phyloP scores from a whole-genome alignment of 495 filamentous ascomycete species.

The Neurospora sp. region DNA sequence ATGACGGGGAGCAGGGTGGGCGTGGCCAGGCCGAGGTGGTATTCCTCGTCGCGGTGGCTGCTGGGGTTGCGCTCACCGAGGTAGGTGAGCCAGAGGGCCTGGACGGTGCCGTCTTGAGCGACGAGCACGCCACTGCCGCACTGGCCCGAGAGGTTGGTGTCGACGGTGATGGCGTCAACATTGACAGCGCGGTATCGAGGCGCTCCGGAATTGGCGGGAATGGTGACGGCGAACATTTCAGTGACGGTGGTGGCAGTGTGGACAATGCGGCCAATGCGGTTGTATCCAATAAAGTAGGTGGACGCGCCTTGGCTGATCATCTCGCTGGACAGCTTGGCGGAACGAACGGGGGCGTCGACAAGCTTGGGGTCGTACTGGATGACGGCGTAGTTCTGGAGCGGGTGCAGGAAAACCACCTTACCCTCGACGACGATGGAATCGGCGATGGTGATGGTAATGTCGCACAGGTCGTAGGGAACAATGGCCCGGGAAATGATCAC shows the following conservation, averaged over 20 bases:
- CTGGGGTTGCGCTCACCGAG: constrained; percentile 75
- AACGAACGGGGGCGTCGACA: constrained; percentile 86
- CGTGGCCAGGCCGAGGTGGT: constrained; percentile 87
- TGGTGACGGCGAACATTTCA: constrained; percentile 94
- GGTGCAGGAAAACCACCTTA: constrained; percentile 93
- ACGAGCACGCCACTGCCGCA: constrained; percentile 94
- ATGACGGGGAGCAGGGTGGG: constrained; percentile 79
- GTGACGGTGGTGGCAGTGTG: constrained; percentile 92
- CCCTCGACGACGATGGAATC: constrained; percentile 90
- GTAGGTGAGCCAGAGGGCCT: constrained; percentile 93
- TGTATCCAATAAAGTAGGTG: constrained; percentile 94
- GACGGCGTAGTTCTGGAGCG: constrained; percentile 94
- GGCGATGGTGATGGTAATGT: constrained; percentile 88
- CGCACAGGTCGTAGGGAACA: constrained; percentile 91
- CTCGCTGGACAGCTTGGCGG: constrained; percentile 69
- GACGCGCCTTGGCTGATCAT: constrained; percentile 80
- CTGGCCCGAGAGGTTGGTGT: constrained; percentile 79
- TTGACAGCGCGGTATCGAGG: constrained; percentile 96
- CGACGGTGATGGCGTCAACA: constrained; percentile 93
- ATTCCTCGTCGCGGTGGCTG: constrained; percentile 84
- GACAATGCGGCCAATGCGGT: constrained; percentile 86
- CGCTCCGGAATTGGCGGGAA: constrained; percentile 81
- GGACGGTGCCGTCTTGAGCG: constrained; percentile 79
- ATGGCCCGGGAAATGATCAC: constrained; percentile 89
- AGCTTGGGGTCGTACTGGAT: constrained; percentile 90